Conservation (phyloP, 352 stramenopile genomes). For the Achlya hypogyna region DNA sequence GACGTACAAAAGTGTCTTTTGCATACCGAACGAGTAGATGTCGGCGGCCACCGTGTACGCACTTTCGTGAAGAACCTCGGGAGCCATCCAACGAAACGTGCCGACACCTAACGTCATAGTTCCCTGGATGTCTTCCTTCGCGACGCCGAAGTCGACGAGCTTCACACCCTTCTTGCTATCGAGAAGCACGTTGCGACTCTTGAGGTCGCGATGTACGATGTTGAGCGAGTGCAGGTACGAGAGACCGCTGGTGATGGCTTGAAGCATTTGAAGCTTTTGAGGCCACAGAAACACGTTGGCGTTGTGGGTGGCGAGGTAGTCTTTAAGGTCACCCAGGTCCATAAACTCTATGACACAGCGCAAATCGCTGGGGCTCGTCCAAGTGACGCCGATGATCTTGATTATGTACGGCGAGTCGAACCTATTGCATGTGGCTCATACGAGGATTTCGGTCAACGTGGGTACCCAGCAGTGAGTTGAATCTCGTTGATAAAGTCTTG, state of each 20-base stretch:
- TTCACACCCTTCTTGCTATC: constrained; percentile 56
- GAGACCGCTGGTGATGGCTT: neutral
- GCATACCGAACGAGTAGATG: constrained; percentile 72
- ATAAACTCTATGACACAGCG: neutral
- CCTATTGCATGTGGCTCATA: no score
- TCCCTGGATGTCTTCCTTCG: constrained; percentile 67
- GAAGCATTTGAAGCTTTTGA: neutral
- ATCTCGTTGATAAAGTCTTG: constrained; percentile 1
- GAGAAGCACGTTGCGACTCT: neutral
- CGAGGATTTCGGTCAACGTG: no score
- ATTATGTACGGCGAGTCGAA: neutral
- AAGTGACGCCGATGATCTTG: neutral
- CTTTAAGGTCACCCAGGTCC: neutral
- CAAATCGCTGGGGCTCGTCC: neutral
- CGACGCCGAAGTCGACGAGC: constrained; percentile 71
- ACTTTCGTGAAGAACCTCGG: constrained; percentile 77
- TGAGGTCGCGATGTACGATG: neutral
- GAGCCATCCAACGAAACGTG: no score
- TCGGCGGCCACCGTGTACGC: constrained; percentile 77
- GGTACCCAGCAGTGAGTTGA: neutral
- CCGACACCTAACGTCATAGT: constrained; percentile 66
- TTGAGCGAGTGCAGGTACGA: neutral
- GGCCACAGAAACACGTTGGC: neutral
- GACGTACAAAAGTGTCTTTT: neutral
- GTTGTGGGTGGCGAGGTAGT: neutral